Evolutionary conservation across 768 basidiomycete genomes (phyloP).

Genomic region (Butyriboletus loyo): DNA sequence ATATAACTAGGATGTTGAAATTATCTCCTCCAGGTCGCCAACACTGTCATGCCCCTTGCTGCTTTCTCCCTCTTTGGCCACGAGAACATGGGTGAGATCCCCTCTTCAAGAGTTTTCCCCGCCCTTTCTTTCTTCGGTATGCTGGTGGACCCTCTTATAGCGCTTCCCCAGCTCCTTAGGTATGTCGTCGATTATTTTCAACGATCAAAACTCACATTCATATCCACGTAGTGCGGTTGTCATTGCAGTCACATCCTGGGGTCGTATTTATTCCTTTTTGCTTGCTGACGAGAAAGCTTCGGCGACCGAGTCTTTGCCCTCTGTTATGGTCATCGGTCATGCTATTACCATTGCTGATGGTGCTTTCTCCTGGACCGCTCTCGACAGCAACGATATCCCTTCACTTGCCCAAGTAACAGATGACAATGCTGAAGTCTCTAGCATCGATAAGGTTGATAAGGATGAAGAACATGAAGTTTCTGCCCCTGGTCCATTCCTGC

Average conservation of each 20-base stretch:
- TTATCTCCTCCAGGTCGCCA: slow-evolving; percentile 14
- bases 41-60: slow-evolving; percentile 31
- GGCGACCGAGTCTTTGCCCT: not conserved
- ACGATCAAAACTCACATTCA: not conserved
- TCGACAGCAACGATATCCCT: not conserved
- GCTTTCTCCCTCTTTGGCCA: slow-evolving; percentile 30
- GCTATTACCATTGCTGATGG: slow-evolving; percentile 21
- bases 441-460: slow-evolving; percentile 6
- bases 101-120: slow-evolving; percentile 24
- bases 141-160: slow-evolving; percentile 30
- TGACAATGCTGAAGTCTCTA: slow-evolving; percentile 5
- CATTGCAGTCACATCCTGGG: slow-evolving; percentile 27
- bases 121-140: slow-evolving; percentile 32
- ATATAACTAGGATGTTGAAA: slow-evolving; percentile 1
- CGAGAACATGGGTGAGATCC: slow-evolving; percentile 23
- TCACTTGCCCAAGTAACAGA: not conserved
- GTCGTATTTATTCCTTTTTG: slow-evolving; percentile 27
- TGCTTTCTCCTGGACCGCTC: slow-evolving; percentile 25
- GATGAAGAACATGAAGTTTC: slow-evolving; percentile 8
- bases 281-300: slow-evolving; percentile 25
- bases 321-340: slow-evolving; percentile 10
- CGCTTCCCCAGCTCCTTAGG: slow-evolving; percentile 30
- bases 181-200: not conserved
- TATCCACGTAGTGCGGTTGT: slow-evolving; percentile 18
- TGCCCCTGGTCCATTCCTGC: slow-evolving; percentile 16